Evolutionary conservation across 768 basidiomycete genomes (phyloP), one percentile per base, ranked within the genome.

Genomic region (Auricularia heimuer): DNA sequence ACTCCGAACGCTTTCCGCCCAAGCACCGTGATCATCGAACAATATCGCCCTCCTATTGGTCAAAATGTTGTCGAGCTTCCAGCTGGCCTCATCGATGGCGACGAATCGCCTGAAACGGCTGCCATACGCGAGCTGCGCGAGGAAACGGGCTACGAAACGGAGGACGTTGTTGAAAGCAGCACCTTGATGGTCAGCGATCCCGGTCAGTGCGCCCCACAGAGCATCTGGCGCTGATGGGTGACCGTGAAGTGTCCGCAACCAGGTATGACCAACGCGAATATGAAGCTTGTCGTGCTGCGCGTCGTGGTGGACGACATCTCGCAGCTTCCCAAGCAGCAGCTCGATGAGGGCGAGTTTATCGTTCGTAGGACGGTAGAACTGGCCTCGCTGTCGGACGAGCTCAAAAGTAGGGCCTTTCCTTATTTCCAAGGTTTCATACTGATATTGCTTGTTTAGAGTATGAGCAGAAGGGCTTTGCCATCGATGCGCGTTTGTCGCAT

Each of bases 191-290:
- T 88, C 42, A 77, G 74, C 66, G 90, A 93, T 72, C 90, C 91
- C 67, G 92, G 89, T 89, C 51, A 62, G 76, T 47, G 39, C 64
- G 60, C 66, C 29, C 35, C 45, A 54, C 62, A 67, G 36, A 56
- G 54, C 24, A 35, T 35, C 47, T 35, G 24, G 14, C 29, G 62
- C 24, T 37, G 39, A 33, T n/a, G 14, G 3, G 7, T 3, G 29
- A 37, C 3, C 39, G 29, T 51, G 21, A 62, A 45, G 63, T 56
- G 29, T 16, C 42, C 63, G 44, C 63, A 64, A 61, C 4, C 63
- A 91, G 94, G 95, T 10, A 94, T 98, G 94, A 89, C 92, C 21
- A 93, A 86, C 54, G 90, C 95, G 12, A 96, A 90, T 72, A 95
- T 95, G 92, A 87, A 91, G 70, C 82, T 97, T 24, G 86, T 92